phyloP scores from a whole-genome alignment of 306 rosid species.

The Vicia villosa region DNA sequence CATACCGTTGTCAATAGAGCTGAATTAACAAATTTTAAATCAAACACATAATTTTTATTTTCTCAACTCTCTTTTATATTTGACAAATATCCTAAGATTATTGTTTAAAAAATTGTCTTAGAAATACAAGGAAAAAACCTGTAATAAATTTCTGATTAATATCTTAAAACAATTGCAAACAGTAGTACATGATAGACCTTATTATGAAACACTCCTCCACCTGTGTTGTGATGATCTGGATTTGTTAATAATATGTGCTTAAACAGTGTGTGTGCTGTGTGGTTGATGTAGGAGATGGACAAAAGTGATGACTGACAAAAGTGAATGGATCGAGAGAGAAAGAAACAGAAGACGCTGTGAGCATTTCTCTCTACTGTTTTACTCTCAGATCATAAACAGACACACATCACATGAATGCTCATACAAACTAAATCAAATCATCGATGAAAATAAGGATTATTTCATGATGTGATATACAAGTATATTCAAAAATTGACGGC shows the following conservation, averaged over 20 bases:
- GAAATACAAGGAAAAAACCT: too few species aligned
- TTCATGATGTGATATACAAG: constrained; percentile 18
- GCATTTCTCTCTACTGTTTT: constrained; percentile 30
- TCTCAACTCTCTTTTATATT: too few species aligned
- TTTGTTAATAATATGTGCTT: constrained; percentile 31
- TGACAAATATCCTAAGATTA: too few species aligned
- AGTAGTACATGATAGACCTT: neutral
- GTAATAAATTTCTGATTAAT: too few species aligned
- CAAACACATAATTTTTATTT: too few species aligned
- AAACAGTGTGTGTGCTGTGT: constrained; percentile 39
- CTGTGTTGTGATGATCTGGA: constrained; percentile 37
- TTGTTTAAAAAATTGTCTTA: too few species aligned
- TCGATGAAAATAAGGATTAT: constrained; percentile 54
- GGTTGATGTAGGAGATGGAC: constrained; percentile 3
- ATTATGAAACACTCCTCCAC: neutral
- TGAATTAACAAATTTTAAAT: too few species aligned
- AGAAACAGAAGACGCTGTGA: constrained; percentile 39
- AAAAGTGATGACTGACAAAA: constrained; percentile 42
- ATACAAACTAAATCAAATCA: constrained; percentile 21
- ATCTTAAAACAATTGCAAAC: too few species aligned
- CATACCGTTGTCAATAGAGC: too few species aligned
- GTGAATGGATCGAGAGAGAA: constrained; percentile 22
- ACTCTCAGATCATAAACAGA: constrained; percentile 7
- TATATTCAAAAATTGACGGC: constrained; percentile 27
- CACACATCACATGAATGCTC: constrained; percentile 10